Percentiles rank a stretch among this genome's conserved stretches.
These are phyloP conservation scores for Penicillium sp. DNA, from an alignment of 2,329 filamentous ascomycete species.

Conservation along the genomic window DNA sequence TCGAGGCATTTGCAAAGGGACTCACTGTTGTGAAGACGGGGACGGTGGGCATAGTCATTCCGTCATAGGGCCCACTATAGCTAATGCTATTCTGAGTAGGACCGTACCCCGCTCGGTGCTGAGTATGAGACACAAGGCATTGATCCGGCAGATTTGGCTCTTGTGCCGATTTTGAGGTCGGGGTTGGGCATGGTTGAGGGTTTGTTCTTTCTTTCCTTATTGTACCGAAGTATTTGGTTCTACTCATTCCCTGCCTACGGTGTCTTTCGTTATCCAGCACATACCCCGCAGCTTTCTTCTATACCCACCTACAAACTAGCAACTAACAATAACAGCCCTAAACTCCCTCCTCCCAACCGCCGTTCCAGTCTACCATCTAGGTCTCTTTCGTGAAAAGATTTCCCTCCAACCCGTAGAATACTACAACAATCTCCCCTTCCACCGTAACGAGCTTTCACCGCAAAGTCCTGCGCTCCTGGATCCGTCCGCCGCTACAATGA, in stretches of 20 bases:
- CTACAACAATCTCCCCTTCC: slow-evolving; percentile 92
- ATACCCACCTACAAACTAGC: background rate
- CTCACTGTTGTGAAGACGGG: slow-evolving; percentile 60
- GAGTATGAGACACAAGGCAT: slow-evolving; percentile 68
- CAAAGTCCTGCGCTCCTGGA: slow-evolving; percentile 28
- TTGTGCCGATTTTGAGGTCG: slow-evolving; percentile 90
- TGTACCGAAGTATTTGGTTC: no score
- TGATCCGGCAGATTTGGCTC: slow-evolving; percentile 67
- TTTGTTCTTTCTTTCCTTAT: slow-evolving; percentile 34
- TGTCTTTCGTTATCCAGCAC: background rate
- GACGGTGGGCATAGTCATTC: slow-evolving; percentile 55
- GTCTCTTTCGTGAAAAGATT: slow-evolving; percentile 86
- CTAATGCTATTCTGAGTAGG: slow-evolving; percentile 51
- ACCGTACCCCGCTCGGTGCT: slow-evolving; percentile 75
- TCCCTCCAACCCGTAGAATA: slow-evolving; percentile 91
- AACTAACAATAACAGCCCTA: slow-evolving; percentile 55
- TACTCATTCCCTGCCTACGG: no score
- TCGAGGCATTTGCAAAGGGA: slow-evolving; percentile 72
- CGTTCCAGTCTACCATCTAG: slow-evolving; percentile 87
- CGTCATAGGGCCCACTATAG: background rate
- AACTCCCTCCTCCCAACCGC: slow-evolving; percentile 78
- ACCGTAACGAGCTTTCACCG: slow-evolving; percentile 33
- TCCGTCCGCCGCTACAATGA: slow-evolving; percentile 19
- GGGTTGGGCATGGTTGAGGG: slow-evolving; percentile 89
- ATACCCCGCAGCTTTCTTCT: background rate